Percentiles rank a stretch among this genome's conserved stretches.
These are phyloP conservation scores for Cutaneotrichosporon spelunceum DNA, from an alignment of 1,284 basidiomycete genomes.

Conservation along the genomic window DNA sequence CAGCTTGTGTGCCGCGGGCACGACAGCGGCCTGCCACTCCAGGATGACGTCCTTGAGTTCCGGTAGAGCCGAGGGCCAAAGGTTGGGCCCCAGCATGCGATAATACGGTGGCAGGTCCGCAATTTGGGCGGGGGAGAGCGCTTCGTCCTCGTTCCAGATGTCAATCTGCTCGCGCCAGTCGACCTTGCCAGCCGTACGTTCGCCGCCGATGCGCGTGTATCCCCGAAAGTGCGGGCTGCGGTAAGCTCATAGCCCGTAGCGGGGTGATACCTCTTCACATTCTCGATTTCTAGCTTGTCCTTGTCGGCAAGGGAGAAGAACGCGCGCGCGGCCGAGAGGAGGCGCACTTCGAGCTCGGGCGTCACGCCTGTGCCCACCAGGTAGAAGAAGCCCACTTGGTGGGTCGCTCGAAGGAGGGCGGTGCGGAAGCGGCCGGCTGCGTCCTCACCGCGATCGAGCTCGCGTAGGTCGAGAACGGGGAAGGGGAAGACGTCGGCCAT, in stretches of 20 bases:
- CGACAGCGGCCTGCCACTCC: slow-evolving; percentile 18
- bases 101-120: slow-evolving; percentile 8
- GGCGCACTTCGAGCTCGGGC: slow-evolving; percentile 27
- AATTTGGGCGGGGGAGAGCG: slow-evolving; percentile 4
- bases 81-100: slow-evolving; percentile 23
- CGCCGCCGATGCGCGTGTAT: slow-evolving; percentile 20
- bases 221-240: slow-evolving; percentile 21
- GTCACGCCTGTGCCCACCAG: slow-evolving; percentile 36
- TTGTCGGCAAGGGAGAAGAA: slow-evolving; percentile 39
- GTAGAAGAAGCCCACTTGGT: slow-evolving; percentile 40
- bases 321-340: slow-evolving; percentile 27
- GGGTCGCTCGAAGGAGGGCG: slow-evolving; percentile 19
- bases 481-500: slow-evolving; percentile 14
- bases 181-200: slow-evolving; percentile 16
- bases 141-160: slow-evolving; percentile 18
- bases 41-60: slow-evolving; percentile 9
- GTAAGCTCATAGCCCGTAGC: background rate
- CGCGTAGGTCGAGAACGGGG: slow-evolving; percentile 22
- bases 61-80: slow-evolving; percentile 18
- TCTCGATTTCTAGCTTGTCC: slow-evolving; percentile 34
- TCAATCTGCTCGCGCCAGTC: slow-evolving; percentile 26
- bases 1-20: slow-evolving; percentile 19
- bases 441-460: slow-evolving; percentile 13
- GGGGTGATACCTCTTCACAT: slow-evolving; percentile 27
- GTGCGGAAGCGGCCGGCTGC: slow-evolving; percentile 13